A percentile compares a stretch with the other conserved stretches of the same genome.
Evolutionary conservation across 73 alveolate genomes (phyloP).

Genomic region (Diophrys sp.): DNA sequence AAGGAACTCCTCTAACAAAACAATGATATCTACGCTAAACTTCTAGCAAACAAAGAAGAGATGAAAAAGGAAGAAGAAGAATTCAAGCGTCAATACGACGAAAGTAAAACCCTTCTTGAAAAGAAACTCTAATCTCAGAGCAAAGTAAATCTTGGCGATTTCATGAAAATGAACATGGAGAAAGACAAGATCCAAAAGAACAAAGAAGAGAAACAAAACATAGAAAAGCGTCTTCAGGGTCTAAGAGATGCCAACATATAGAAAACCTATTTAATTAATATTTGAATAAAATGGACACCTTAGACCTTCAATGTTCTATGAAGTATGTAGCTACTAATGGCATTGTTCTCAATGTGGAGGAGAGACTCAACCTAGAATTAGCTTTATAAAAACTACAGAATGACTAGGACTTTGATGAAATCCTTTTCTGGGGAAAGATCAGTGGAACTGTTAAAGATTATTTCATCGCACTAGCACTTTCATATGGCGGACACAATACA

Average conservation of each 20-base stretch:
- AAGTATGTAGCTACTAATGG: slow-evolving; percentile 47
- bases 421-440: slow-evolving; percentile 81
- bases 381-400: slow-evolving; percentile 4
- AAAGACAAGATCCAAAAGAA: too few species aligned
- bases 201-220: too few species aligned
- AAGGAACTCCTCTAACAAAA: neutral
- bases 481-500: slow-evolving; percentile 80
- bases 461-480: slow-evolving; percentile 82
- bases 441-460: slow-evolving; percentile 73
- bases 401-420: slow-evolving; percentile 42
- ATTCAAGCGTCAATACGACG: too few species aligned
- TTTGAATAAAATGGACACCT: slow-evolving; percentile 19
- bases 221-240: too few species aligned
- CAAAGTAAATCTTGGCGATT: too few species aligned
- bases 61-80: too few species aligned
- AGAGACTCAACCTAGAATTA: slow-evolving; percentile 1
- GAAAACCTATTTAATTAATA: too few species aligned
- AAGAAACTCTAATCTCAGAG: too few species aligned
- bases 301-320: slow-evolving; percentile 11
- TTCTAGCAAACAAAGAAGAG: too few species aligned
- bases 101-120: too few species aligned
- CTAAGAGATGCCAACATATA: too few species aligned
- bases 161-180: too few species aligned
- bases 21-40: neutral
- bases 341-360: slow-evolving; percentile 5